phyloP scores from a whole-genome alignment of 2,329 filamentous ascomycete genomes.

The Penicillium oxalicum region DNA sequence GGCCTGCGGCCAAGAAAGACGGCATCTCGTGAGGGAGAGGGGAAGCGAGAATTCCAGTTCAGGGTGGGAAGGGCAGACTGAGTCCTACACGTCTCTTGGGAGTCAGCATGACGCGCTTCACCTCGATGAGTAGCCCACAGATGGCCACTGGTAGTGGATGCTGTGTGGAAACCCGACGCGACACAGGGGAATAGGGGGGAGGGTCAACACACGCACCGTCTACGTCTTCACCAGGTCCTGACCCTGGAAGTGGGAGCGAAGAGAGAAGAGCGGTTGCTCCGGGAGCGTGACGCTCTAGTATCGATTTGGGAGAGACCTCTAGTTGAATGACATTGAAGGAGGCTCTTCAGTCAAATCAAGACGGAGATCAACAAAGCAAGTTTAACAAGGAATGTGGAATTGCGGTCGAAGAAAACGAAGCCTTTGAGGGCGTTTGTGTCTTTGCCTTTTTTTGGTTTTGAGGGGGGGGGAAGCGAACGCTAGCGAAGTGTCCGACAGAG shows the following conservation, averaged over 20 bases:
- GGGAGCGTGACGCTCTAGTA: slow-evolving; percentile 36
- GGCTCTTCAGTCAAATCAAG: slow-evolving; percentile 20
- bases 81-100: slow-evolving; percentile 12
- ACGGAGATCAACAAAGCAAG: not conserved
- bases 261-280: slow-evolving; percentile 33
- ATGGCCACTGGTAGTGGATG: not conserved
- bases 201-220: slow-evolving; percentile 33
- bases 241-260: slow-evolving; percentile 26
- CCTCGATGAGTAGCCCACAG: not conserved
- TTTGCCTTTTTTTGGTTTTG: not conserved
- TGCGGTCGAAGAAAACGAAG: no score
- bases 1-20: slow-evolving; percentile 39
- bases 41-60: slow-evolving; percentile 24
- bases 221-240: slow-evolving; percentile 37
- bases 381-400: no score
- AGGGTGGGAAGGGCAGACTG: slow-evolving; percentile 36
- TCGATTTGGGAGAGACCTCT: slow-evolving; percentile 28
- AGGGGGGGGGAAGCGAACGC: slow-evolving; percentile 17
- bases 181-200: slow-evolving; percentile 4
- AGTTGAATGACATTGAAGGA: slow-evolving; percentile 38
- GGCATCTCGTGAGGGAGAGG: slow-evolving; percentile 31
- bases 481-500: slow-evolving; percentile 4
- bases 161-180: not conserved
- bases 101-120: slow-evolving; percentile 18
- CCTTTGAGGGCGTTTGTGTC: slow-evolving; percentile 1